Evolutionary conservation across 805 yeast genomes (phyloP).

Genomic region (Blastobotrys americana): DNA sequence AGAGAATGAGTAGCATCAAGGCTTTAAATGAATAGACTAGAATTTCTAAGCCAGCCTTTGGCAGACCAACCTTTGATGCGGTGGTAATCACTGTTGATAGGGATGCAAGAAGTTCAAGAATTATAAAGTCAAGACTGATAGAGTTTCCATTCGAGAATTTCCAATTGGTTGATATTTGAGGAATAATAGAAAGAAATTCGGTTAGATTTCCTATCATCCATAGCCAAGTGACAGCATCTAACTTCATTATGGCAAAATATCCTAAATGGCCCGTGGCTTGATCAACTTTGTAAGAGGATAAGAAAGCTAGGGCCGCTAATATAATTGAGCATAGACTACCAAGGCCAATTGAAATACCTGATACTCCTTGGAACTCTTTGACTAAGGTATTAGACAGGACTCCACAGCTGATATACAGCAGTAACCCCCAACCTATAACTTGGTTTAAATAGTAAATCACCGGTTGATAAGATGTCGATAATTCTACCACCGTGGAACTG

Average conservation of each 20-base stretch:
- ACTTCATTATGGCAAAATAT: slow-evolving; percentile 11
- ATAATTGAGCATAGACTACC: background rate
- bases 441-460: background rate
- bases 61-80: background rate
- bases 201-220: slow-evolving; percentile 9
- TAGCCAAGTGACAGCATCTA: slow-evolving; percentile 14
- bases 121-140: background rate
- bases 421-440: background rate
- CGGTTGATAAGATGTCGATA: background rate
- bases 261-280: slow-evolving; percentile 8
- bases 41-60: slow-evolving; percentile 1
- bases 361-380: slow-evolving; percentile 6
- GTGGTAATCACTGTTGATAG: background rate
- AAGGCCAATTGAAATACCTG: slow-evolving; percentile 2
- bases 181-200: slow-evolving; percentile 3
- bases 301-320: background rate
- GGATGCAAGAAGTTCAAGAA: background rate
- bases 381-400: slow-evolving; percentile 2
- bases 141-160: slow-evolving; percentile 3
- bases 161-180: slow-evolving; percentile 14
- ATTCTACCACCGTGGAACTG: background rate
- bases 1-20: background rate
- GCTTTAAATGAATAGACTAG: background rate
- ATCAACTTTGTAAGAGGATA: slow-evolving; percentile 2
- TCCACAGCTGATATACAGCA: background rate